These are phyloP conservation scores for Cladosporium sp. DNA, from an alignment of 2,329 filamentous ascomycete species.

Conservation along the genomic window DNA sequence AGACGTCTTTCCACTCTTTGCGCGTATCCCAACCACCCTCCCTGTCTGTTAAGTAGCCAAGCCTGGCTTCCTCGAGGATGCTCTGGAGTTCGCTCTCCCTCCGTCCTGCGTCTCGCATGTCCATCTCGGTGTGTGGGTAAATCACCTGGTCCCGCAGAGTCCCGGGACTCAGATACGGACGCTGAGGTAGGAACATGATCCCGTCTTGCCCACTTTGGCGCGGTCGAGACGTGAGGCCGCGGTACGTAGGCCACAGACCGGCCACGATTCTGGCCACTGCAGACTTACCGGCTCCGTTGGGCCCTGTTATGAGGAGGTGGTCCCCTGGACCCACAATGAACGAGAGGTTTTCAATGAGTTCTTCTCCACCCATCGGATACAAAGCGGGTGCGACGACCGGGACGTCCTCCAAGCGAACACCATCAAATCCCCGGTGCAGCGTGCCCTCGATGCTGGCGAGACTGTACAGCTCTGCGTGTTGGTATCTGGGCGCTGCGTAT, in stretches of 20 bases:
- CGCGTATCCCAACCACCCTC: constrained; percentile 96
- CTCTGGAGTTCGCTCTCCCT: constrained; percentile 73
- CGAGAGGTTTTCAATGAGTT: constrained; percentile 81
- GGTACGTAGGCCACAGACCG: constrained; percentile 93
- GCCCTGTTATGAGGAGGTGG: constrained; percentile 88
- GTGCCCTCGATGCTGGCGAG: constrained; percentile 90
- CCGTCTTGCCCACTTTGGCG: constrained; percentile 68
- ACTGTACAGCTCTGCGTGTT: constrained; percentile 76
- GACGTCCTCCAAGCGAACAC: constrained; percentile 87
- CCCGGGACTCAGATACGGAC: constrained; percentile 86
- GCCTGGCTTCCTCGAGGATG: constrained; percentile 74
- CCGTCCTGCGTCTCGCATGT: constrained; percentile 80
- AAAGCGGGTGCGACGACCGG: constrained; percentile 85
- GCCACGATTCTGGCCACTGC: constrained; percentile 84
- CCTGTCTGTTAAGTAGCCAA: constrained; percentile 85
- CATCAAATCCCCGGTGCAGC: constrained; percentile 90
- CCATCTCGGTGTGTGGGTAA: constrained; percentile 89
- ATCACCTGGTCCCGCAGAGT: constrained; percentile 96
- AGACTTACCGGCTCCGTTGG: constrained; percentile 92
- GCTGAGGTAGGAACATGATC: constrained; percentile 97
- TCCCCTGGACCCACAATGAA: constrained; percentile 88
- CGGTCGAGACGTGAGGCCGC: constrained; percentile 84
- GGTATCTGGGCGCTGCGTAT: constrained; percentile 67
- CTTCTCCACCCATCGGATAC: constrained; percentile 86
- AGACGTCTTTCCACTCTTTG: constrained; percentile 97